Evolutionary conservation across 495 filamentous ascomycete species (phyloP).

Genomic region (Tuber borchii): DNA sequence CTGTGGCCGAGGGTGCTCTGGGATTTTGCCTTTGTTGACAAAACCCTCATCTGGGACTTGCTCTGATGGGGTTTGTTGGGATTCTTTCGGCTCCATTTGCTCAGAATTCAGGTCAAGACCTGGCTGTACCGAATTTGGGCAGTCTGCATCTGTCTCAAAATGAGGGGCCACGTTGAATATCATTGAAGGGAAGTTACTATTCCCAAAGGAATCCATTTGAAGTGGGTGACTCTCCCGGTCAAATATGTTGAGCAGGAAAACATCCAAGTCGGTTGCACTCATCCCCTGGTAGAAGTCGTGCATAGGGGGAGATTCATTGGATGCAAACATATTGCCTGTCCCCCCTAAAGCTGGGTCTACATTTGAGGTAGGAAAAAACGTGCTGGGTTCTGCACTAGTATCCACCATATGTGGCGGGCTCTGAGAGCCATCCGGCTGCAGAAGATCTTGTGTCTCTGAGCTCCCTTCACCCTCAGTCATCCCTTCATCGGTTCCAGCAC

Average conservation of each 20-base stretch:
- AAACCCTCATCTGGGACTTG: not conserved
- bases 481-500: not conserved
- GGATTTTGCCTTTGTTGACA: not conserved
- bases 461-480: not conserved
- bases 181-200: slow-evolving; percentile 1
- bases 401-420: not conserved
- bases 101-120: not conserved
- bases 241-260: slow-evolving; percentile 6
- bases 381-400: not conserved
- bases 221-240: slow-evolving; percentile 3
- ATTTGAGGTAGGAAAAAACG: not conserved
- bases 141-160: not conserved
- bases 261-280: not conserved
- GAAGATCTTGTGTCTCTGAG: not conserved
- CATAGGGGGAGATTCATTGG: not conserved
- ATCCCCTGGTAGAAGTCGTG: not conserved
- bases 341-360: not conserved
- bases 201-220: not conserved
- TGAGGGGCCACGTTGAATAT: not conserved
- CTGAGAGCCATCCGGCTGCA: not conserved
- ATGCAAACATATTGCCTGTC: not conserved
- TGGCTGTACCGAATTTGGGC: not conserved
- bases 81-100: not conserved
- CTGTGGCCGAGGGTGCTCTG: not conserved
- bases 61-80: not conserved